These are phyloP conservation scores for Aplosporella prunicola DNA, from an alignment of 2,329 filamentous ascomycete species.

Conservation along the genomic window DNA sequence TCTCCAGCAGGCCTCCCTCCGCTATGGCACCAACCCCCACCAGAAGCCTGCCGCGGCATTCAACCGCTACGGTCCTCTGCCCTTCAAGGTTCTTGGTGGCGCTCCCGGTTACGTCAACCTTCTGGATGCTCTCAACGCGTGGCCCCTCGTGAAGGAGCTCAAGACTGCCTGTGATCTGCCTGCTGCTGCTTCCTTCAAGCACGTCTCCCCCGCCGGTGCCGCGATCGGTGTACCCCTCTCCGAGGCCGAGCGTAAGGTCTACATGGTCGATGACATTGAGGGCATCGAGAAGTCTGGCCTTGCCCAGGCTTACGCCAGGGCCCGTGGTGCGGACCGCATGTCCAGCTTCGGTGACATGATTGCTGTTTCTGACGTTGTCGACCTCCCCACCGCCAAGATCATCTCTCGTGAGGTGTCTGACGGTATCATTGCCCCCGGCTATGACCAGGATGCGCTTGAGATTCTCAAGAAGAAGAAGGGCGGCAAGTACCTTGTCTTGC, in stretches of 20 bases:
- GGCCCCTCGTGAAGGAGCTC: constrained; percentile 94
- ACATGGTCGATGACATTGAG: constrained; percentile 93
- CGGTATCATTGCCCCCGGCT: constrained; percentile 86
- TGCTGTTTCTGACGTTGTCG: constrained; percentile 81
- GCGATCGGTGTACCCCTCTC: constrained; percentile 84
- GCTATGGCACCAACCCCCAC: constrained; percentile 95
- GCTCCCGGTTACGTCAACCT: constrained; percentile 96
- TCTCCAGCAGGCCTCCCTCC: constrained; percentile 70
- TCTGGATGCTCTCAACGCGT: constrained; percentile 90
- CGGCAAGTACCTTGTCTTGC: constrained; percentile 88
- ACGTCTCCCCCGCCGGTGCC: constrained; percentile 92
- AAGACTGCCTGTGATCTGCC: constrained; percentile 79
- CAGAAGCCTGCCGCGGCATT: constrained; percentile 93
- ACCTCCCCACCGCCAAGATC: constrained; percentile 90
- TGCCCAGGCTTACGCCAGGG: constrained; percentile 91
- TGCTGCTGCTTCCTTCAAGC: constrained; percentile 93
- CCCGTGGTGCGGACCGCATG: constrained; percentile 94
- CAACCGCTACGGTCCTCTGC: constrained; percentile 60
- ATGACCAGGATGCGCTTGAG: constrained; percentile 73
- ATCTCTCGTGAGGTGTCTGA: constrained; percentile 97
- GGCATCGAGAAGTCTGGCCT: constrained; percentile 78
- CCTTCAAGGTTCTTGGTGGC: constrained; percentile 90
- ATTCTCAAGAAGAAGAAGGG: constrained; percentile 98
- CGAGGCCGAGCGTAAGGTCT: constrained; percentile 87
- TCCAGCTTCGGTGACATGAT: constrained; percentile 97